These are phyloP conservation scores for Coemansia sp. DNA, from an alignment of 192 early-diverging fungal species.

Conservation along the genomic window DNA sequence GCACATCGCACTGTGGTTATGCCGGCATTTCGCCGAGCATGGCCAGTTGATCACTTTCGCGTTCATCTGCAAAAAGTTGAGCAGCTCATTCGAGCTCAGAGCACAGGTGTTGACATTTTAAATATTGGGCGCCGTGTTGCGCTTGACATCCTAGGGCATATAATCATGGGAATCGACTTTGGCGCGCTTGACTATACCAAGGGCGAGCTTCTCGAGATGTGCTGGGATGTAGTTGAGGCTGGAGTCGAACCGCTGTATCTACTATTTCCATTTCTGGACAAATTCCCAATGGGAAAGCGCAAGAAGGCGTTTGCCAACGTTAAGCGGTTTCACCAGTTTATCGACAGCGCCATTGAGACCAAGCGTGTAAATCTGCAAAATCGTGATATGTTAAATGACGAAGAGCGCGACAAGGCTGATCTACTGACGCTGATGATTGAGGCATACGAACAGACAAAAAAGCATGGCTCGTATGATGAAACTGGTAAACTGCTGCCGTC, in stretches of 20 bases:
- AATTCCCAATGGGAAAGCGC: conserved; percentile 39
- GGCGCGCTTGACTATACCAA: conserved; percentile 44
- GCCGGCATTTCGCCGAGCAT: conserved; percentile 49
- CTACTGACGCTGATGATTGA: conserved; percentile 62
- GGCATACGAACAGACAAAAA: conserved; percentile 48
- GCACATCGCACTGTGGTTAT: conserved; percentile 49
- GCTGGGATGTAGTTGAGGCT: conserved; percentile 50
- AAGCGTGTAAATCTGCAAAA: conserved; percentile 22
- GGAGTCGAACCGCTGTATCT: conserved; percentile 47
- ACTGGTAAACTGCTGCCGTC: conserved; percentile 44
- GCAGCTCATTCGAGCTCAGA: conserved; percentile 14
- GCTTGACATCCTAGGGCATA: conserved; percentile 43
- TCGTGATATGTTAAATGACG: conserved; percentile 32
- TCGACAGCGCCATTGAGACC: conserved; percentile 43
- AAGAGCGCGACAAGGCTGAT: conserved; percentile 50
- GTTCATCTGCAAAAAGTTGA: conserved; percentile 31
- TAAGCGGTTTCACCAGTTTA: conserved; percentile 43
- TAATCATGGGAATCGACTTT: conserved; percentile 52
- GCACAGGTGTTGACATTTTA: conserved; percentile 20
- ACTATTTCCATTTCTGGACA: conserved; percentile 54
- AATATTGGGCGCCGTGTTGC: conserved; percentile 36
- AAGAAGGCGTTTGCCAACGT: conserved; percentile 37
- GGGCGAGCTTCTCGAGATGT: conserved; percentile 43
- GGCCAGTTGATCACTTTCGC: conserved; percentile 38
- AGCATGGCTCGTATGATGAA: conserved; percentile 45